A percentile compares a stretch with the other conserved stretches of the same genome.
These are phyloP conservation scores for Suillus bovinus DNA, from an alignment of 768 basidiomycete genomes.

Conservation along the genomic window DNA sequence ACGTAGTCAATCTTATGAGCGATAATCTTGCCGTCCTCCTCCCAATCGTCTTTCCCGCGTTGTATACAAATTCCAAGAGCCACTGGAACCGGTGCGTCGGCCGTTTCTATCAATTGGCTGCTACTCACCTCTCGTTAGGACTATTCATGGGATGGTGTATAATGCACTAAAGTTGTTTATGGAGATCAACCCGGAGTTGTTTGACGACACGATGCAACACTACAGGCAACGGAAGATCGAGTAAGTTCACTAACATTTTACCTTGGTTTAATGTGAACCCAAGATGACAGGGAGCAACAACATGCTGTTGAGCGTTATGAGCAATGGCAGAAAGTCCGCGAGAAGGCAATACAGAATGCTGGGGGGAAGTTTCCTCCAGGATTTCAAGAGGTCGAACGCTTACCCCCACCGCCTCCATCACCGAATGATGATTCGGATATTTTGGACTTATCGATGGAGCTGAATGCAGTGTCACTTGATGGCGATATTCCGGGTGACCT, in stretches of 20 bases:
- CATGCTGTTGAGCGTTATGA: constrained; percentile 83
- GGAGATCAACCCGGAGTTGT: constrained; percentile 97
- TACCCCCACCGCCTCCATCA: constrained; percentile 77
- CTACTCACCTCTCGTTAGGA: constrained; percentile 48
- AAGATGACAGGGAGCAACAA: constrained; percentile 72
- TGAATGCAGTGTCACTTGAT: constrained; percentile 83
- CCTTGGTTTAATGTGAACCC: background rate
- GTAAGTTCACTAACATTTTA: constrained; percentile 48
- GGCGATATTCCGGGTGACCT: constrained; percentile 60
- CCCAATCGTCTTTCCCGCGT: constrained; percentile 94
- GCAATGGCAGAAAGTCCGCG: constrained; percentile 85
- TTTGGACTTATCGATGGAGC: constrained; percentile 85
- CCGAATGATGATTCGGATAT: constrained; percentile 84
- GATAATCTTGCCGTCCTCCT: constrained; percentile 88
- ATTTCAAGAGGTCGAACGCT: constrained; percentile 65
- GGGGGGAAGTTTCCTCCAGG: constrained; percentile 71
- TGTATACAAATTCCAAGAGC: constrained; percentile 93
- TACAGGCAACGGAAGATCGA: constrained; percentile 86
- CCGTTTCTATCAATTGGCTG: constrained; percentile 5
- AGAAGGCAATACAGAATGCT: constrained; percentile 71
- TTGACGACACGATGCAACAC: constrained; percentile 90
- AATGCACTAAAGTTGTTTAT: constrained; percentile 98
- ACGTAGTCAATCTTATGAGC: constrained; percentile 98
- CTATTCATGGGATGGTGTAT: constrained; percentile 99
- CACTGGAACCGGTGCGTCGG: constrained; percentile 94